Evolutionary conservation across 257 asterid genomes (phyloP), one percentile per base, ranked within the genome.

Genomic region (Buddleja alternifolia): DNA sequence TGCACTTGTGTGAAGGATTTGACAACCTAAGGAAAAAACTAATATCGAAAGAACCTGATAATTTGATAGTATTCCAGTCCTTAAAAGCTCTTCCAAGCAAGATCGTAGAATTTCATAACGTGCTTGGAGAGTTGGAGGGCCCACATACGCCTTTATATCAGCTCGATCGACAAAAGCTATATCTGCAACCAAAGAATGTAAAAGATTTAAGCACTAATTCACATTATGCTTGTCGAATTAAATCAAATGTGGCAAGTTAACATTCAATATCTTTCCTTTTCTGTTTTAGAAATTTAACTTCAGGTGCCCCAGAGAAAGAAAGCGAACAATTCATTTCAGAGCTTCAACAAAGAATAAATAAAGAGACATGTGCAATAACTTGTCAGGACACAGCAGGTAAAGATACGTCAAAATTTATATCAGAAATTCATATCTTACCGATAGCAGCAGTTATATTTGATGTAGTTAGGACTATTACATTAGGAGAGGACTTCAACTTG

Each of bases 91-190:
- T 51, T 73, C 86, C 79, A 91, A 59, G 80, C 97, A 87, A 53
- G 99, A 94, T 77, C 94, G 82, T 50, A 94, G 80, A 69, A 94
- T 94, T 82, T 94, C 99, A 71, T 89, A 89, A 52, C 99, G 92
- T 62, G 99, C 97, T 78, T 90, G 88, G 51, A 91, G 92, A 20
- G 99, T 87, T 74, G 99, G 99, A 63, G 99, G 99, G 19, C 99
- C 99, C 60, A 94, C 93, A 19, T 91, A 94, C 6, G 97, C 99
- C 83, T 91, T 94, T 64, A 94, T 91, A 78, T 94, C 99, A 79
- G 97, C 99, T 71, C 99, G 92, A 83, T 94, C 99, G 36, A 94
- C 96, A 68, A 94, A 94, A 53, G 99, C 99, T 57, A 94, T 81
- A 75, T 94, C 99, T 94, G 88, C 82, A 78, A 73, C 64, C 67